These are phyloP conservation scores for Pterocarpus santalinus DNA, from an alignment of 306 rosid genomes.

Conservation along the genomic window DNA sequence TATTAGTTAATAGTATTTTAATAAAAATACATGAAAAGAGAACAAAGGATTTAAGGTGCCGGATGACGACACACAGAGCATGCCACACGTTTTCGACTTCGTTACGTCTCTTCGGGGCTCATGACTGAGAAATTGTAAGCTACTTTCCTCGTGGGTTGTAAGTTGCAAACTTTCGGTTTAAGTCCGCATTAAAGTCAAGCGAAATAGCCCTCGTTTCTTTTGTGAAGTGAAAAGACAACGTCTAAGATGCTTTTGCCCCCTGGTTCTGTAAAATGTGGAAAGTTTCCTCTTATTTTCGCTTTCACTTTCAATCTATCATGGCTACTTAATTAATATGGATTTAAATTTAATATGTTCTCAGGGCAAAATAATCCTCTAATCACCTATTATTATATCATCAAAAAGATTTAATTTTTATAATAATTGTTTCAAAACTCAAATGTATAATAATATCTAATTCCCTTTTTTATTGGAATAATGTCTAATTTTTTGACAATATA, in stretches of 20 bases:
- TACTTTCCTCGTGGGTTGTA: conserved; percentile 15
- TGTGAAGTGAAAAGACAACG: not conserved
- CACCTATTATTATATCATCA: too few species aligned
- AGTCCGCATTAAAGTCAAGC: conserved; percentile 35
- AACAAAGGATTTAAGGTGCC: conserved; percentile 14
- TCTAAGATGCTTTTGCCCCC: not conserved
- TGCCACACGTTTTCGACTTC: conserved; percentile 47
- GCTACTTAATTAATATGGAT: not conserved
- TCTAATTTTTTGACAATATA: too few species aligned
- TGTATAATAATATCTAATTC: too few species aligned
- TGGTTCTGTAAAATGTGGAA: not conserved
- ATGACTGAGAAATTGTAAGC: not conserved
- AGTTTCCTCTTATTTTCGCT: conserved; percentile 2
- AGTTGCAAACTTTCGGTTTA: not conserved
- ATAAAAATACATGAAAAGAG: not conserved
- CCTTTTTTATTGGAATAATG: too few species aligned
- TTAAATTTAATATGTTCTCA: too few species aligned
- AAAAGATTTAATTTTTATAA: too few species aligned
- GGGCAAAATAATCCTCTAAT: too few species aligned
- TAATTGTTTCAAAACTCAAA: too few species aligned
- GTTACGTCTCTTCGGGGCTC: conserved; percentile 50
- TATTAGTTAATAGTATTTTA: conserved; percentile 6
- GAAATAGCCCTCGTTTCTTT: not conserved
- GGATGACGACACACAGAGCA: not conserved
- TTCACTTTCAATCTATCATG: not conserved